phyloP scores from a whole-genome alignment of 2,329 filamentous ascomycete genomes.

The Fusarium pseudonygamai region DNA sequence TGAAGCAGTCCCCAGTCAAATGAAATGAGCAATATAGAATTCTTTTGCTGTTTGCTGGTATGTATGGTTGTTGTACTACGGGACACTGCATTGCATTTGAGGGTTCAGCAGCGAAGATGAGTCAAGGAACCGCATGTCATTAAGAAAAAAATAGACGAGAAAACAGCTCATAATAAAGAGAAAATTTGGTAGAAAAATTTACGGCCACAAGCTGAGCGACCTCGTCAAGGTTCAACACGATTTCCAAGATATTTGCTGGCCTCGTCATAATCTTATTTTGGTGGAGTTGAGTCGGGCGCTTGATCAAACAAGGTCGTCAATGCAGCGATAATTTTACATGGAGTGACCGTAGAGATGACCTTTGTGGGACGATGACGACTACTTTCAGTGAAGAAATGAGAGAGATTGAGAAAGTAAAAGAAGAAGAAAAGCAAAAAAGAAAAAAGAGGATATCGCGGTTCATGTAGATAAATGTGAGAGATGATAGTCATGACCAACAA shows the following conservation, averaged over 20 bases:
- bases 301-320: conserved; percentile 32
- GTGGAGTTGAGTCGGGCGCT: conserved; percentile 28
- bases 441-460: conserved; percentile 6
- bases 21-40: conserved; percentile 1
- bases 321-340: conserved; percentile 13
- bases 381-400: background rate
- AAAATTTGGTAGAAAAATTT: background rate
- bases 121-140: background rate
- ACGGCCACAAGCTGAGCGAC: background rate
- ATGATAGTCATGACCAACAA: background rate
- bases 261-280: conserved; percentile 3
- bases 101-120: background rate
- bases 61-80: conserved; percentile 21
- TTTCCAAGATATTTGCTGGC: background rate
- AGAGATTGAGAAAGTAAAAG: background rate
- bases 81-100: background rate
- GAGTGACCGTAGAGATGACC: conserved; percentile 19
- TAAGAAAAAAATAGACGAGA: background rate
- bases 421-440: background rate
- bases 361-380: conserved; percentile 31
- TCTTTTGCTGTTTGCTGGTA: conserved; percentile 18
- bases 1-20: conserved; percentile 5
- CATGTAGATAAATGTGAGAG: conserved; percentile 5
- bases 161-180: background rate
- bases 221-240: background rate